Evolutionary conservation across 345 rosid genomes (phyloP), one percentile per base, ranked within the genome.

Genomic region (Hypericum androsaemum): DNA sequence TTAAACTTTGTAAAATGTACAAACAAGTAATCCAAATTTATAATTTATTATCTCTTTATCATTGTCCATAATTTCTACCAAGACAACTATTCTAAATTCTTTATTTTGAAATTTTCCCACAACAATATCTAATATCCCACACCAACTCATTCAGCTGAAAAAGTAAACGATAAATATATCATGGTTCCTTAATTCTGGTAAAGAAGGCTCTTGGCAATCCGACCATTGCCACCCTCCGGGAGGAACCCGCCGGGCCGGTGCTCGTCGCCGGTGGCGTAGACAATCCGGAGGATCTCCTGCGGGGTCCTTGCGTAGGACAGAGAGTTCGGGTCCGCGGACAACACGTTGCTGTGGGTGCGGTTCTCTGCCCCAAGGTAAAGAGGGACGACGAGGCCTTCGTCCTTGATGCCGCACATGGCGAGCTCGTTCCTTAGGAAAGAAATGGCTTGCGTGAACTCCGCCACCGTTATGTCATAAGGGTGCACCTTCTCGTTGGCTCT

Each of bases 321-420:
- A 0, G 82, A 74, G 54, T 60, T 1, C 6, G 2, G 0, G 50
- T 74, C 63, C 0, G 74, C 81, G 0, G 81, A 66, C 0, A 76
- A 16, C 13, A 79, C 11, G 37, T 80, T 80, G 35, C 63, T 72
- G 0, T 57, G 16, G 6, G 76, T 74, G 7, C 39, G 51, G 3
- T 62, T 62, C 66, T 80, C 85, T 0, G 80, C 80, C 2, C 82
- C 82, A 0, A 69, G 72, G 1, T 54, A 22, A 9, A 0, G 0
- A 0, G 82, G 76, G 12, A 80, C 86, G 1, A 54, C 48, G 11
- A 80, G 22, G 41, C 82, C 86, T 69, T 80, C 79, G 11, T 80
- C 86, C 61, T 77, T 80, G 37, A 60, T 36, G n/a, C 82, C 82
- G 10, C 76, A 61, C 64, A 12, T 61, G 7, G 43, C 86, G 0